Percentiles rank a stretch among this genome's conserved stretches.
Evolutionary conservation across 1,139 yeast genomes (phyloP).

Genomic region (Saccharomyces hybrid): DNA sequence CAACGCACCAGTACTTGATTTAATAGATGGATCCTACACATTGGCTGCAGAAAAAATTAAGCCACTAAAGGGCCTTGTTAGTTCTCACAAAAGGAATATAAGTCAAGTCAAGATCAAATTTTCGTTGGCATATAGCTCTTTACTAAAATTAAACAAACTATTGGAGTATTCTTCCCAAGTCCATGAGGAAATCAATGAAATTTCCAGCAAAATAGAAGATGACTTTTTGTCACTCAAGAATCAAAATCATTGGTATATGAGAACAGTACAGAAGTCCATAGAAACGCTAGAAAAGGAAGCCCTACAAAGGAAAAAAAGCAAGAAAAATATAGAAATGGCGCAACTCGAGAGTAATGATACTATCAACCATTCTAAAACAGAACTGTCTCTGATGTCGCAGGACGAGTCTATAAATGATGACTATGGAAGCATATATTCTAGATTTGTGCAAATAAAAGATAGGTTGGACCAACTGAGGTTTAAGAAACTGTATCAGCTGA

Average conservation of each 20-base stretch:
- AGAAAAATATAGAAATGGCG: neutral
- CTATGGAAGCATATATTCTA: slow-evolving; percentile 24
- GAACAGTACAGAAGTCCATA: slow-evolving; percentile 1
- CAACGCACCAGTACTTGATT: slow-evolving; percentile 12
- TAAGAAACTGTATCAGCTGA: slow-evolving; percentile 18
- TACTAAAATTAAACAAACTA: slow-evolving; percentile 24
- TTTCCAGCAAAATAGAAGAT: slow-evolving; percentile 5
- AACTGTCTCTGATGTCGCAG: neutral
- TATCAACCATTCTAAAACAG: neutral
- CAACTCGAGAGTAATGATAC: neutral
- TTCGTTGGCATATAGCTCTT: slow-evolving; percentile 23
- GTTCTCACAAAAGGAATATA: slow-evolving; percentile 1
- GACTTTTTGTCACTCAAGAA: slow-evolving; percentile 8
- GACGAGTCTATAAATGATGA: slow-evolving; percentile 16
- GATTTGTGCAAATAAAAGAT: slow-evolving; percentile 18
- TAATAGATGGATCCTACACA: slow-evolving; percentile 21
- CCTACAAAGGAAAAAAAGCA: neutral
- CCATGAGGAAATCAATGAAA: slow-evolving; percentile 14
- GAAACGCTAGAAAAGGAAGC: neutral
- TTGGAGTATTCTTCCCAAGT: slow-evolving; percentile 24
- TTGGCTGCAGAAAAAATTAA: slow-evolving; percentile 2
- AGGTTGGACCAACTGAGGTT: slow-evolving; percentile 12
- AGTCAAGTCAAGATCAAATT: slow-evolving; percentile 6
- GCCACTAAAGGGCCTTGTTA: neutral
- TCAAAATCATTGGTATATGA: slow-evolving; percentile 7